Evolutionary conservation across 2,329 filamentous ascomycete species (phyloP).

Genomic region (Thelonectria blattea): DNA sequence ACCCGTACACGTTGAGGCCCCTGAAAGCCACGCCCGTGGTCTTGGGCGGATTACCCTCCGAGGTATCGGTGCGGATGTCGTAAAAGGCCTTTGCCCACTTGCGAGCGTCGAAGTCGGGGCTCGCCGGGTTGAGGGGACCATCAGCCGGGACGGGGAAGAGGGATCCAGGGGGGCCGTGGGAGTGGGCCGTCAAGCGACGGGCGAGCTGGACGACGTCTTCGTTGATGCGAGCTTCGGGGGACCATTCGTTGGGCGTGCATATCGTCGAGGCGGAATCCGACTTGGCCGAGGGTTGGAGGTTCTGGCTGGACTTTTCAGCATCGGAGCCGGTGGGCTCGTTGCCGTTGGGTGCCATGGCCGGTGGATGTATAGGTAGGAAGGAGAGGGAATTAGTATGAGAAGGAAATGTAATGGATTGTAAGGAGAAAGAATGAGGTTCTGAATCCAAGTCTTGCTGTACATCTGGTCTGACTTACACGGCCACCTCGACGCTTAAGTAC

Average conservation of each 20-base stretch:
- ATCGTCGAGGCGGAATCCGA: slow-evolving; percentile 27
- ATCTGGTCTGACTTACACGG: not conserved
- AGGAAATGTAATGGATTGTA: too few species aligned
- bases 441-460: not conserved
- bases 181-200: slow-evolving; percentile 21
- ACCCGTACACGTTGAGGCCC: slow-evolving; percentile 69
- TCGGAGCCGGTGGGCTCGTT: slow-evolving; percentile 2
- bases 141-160: slow-evolving; percentile 31
- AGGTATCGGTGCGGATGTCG: slow-evolving; percentile 24
- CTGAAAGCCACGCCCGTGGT: slow-evolving; percentile 68
- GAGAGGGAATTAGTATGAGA: too few species aligned
- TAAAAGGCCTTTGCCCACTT: slow-evolving; percentile 51
- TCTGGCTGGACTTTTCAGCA: slow-evolving; percentile 1
- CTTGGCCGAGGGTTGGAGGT: slow-evolving; percentile 7
- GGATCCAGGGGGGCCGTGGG: slow-evolving; percentile 15
- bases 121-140: slow-evolving; percentile 46
- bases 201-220: slow-evolving; percentile 23
- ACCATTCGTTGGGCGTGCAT: slow-evolving; percentile 23
- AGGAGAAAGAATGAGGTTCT: not conserved
- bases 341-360: slow-evolving; percentile 4
- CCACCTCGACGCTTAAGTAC: not conserved
- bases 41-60: slow-evolving; percentile 58
- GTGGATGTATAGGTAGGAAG: too few species aligned
- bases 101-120: slow-evolving; percentile 47
- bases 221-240: not conserved